Base-by-base conservation (phyloP, 768 basidiomycete species). In the Mycena pura region DNA sequence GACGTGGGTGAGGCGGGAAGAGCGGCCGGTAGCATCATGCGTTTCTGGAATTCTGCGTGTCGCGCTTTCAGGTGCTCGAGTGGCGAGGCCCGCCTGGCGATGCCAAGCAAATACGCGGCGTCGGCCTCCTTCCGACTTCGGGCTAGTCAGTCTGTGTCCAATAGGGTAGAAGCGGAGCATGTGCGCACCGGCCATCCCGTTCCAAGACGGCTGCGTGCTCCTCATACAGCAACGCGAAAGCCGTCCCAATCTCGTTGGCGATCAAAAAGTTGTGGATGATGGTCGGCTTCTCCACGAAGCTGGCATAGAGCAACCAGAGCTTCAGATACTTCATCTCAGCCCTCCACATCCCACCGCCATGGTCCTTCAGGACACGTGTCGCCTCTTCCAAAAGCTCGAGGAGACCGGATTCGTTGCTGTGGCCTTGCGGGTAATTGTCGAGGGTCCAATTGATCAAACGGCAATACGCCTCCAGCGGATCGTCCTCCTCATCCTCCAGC, bases 401-500 rank as follows among this genome's bases (percentile, higher is more conserved):
- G n/a, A 99, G 82, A 29, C 94, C 92, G 13, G 92, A 94, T 70
- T 95, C 91, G 1, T 89, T 89, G 48, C 89, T 92, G 57, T 92
- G 90, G 5, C 95, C 96, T 60, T 97, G 91, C 0, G 96, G 95
- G 71, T 98, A 96, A 73, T 93, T 95, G 72, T 96, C 94, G 40
- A 95, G 77, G 0, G 92, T 95, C 92, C 96, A 99, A 49, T 91
- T 84, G 50, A 99, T 90, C 65, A 98, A 88, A 61, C 84, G 82
- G 68, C 86, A 88, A 68, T 95, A 96, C 1, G 92, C 90, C 62
- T 96, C 95, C 36, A 99, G 80, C 0, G 93, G 87, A 69, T 94
- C 92, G 55, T 85, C 86, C 54, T 91, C 89, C 43, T 89, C 88
- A 34, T 93, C 92, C 32, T 94, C 94, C n/a, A 92, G 68, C 0